phyloP scores from a whole-genome alignment of 2,329 filamentous ascomycete species.

The Monosporascus cannonballus region DNA sequence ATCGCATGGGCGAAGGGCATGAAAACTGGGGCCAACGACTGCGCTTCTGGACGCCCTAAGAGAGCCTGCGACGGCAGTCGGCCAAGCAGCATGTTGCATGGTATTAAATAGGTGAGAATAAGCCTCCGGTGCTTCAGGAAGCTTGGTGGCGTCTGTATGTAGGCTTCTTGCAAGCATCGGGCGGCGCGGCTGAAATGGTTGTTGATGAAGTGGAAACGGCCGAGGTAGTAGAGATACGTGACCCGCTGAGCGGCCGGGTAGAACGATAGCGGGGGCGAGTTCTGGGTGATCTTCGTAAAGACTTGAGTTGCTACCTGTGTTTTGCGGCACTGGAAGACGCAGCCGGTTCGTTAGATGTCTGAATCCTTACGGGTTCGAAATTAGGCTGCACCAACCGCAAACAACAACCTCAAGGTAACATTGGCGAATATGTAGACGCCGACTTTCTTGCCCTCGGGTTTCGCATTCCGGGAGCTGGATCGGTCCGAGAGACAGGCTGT shows the following conservation, averaged over 20 bases:
- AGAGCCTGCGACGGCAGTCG: slow-evolving; percentile 68
- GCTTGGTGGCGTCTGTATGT: slow-evolving; percentile 55
- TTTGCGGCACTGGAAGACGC: slow-evolving; percentile 58
- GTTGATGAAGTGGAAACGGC: slow-evolving; percentile 81
- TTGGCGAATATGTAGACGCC: slow-evolving; percentile 93
- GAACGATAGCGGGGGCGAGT: slow-evolving; percentile 71
- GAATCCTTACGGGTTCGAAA: too few relatives aligned
- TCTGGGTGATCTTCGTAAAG: slow-evolving; percentile 79
- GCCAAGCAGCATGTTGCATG: slow-evolving; percentile 77
- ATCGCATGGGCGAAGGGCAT: slow-evolving; percentile 68
- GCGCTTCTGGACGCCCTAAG: slow-evolving; percentile 64
- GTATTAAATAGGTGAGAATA: slow-evolving; percentile 79
- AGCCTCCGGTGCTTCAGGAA: slow-evolving; percentile 69
- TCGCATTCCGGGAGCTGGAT: slow-evolving; percentile 57
- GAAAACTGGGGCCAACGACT: slow-evolving; percentile 60
- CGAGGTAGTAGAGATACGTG: slow-evolving; percentile 91
- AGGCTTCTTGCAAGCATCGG: slow-evolving; percentile 70
- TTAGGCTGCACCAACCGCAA: slow-evolving; percentile 51
- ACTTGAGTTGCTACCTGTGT: slow-evolving; percentile 80
- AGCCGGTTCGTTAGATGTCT: slow-evolving; percentile 3
- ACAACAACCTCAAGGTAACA: slow-evolving; percentile 79
- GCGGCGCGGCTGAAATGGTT: slow-evolving; percentile 75
- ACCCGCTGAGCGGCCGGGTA: slow-evolving; percentile 85
- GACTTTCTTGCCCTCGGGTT: slow-evolving; percentile 75
- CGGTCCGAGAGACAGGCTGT: slow-evolving; percentile 83